Base-by-base conservation (phyloP, 2,329 filamentous ascomycete species). In the Trichoderma koningiopsis region DNA sequence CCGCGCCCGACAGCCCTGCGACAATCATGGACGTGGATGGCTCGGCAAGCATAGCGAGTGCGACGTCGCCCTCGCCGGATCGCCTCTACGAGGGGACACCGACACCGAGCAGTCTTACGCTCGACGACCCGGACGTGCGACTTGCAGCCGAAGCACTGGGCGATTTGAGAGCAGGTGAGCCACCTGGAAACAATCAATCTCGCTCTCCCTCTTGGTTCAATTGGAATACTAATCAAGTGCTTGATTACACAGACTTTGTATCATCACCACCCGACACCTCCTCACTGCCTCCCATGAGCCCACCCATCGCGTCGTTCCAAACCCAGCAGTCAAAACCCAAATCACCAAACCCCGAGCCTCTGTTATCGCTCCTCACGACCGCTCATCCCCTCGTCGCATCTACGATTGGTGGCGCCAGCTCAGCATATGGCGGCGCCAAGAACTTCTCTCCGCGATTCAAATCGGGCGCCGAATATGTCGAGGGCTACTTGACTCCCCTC, bases 391-490 rank as follows among this genome's bases (percentile, higher is more conserved):
- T 96, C 71, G 87, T 97, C 19, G 93, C 92, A 11, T 93, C 89
- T 33, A 93, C 94, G 0, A 94, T 97, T 74, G 93, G 92, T 73
- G 90, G 91, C 64, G 95, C 94, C 0, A 87, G 95, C 8, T 93
- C 92, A 1, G 93, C 92, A 1, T 98, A 98, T 78, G 91, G 91
- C 33, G 90, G 87, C 3, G 94, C 92, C 13, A 97, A 98, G 80
- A 93, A 94, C 73, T 96, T 95, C 75, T 96, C 93, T 1, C 94
- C 95, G 0, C 88, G 92, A 2, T 93, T 97, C 77, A 94, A 92
- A 79, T 92, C 92, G n/a, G 89, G 94, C 71, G 95, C 93, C 60
- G 93, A 97, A 78, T 93, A 96, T 75, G 90, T 97, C 24, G 95
- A 98, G 79, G 91, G 92, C 58, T 95, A 93, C 73, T 88, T 97